Conservation (phyloP, 2,329 filamentous ascomycete species). For the Ophiostoma himal-ulmi region DNA sequence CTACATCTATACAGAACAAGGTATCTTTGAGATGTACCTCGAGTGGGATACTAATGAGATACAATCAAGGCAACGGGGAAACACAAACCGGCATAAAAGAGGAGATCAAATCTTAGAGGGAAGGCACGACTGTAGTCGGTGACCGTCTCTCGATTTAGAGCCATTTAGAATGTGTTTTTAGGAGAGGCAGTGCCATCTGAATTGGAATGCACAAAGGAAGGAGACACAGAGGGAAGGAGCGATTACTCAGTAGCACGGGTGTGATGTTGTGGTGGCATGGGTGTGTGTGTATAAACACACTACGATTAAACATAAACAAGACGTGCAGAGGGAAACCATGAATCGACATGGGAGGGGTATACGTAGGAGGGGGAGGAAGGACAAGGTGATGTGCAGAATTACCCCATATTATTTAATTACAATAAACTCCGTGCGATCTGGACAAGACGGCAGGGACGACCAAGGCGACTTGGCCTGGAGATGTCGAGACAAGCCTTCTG, state of each 20-base stretch:
- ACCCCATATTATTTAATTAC: background rate
- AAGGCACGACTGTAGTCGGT: background rate
- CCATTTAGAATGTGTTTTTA: too few relatives aligned
- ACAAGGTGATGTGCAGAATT: background rate
- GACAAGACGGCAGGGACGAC: background rate
- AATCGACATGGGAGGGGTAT: background rate
- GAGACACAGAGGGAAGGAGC: slow-evolving; percentile 2
- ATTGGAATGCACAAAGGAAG: slow-evolving; percentile 8
- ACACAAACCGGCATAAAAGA: slow-evolving; percentile 14
- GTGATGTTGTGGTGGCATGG: background rate
- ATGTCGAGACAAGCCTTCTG: slow-evolving; percentile 1
- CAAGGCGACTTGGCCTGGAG: slow-evolving; percentile 5
- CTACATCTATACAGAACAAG: slow-evolving; percentile 8
- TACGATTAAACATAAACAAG: slow-evolving; percentile 3
- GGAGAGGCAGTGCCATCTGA: background rate
- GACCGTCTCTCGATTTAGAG: too few relatives aligned
- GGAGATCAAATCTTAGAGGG: background rate
- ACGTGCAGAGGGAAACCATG: background rate
- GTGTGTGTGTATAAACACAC: background rate
- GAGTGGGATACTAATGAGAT: background rate
- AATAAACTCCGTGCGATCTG: background rate
- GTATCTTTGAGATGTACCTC: background rate
- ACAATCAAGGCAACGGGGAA: slow-evolving; percentile 9
- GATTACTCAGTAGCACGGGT: background rate
- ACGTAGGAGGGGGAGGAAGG: background rate